These are phyloP conservation scores for Alnus rubra DNA, from an alignment of 306 rosid genomes.

Conservation along the genomic window DNA sequence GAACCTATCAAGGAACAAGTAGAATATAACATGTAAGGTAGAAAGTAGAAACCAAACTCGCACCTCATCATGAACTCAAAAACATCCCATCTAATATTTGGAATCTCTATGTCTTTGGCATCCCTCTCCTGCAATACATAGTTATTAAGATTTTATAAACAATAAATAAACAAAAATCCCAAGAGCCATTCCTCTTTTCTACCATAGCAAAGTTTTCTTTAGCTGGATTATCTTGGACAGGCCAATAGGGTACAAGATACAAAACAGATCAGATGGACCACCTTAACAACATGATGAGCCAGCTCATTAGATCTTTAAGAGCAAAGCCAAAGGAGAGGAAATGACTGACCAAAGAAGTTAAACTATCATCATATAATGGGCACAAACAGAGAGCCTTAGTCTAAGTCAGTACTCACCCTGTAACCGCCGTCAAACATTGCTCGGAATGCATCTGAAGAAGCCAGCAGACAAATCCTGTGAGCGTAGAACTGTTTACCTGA, in stretches of 20 bases:
- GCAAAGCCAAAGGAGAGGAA: background rate
- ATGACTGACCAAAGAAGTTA: background rate
- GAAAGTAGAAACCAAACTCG: slow-evolving; percentile 48
- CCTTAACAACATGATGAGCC: background rate
- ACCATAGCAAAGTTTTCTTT: background rate
- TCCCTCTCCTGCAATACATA: slow-evolving; percentile 80
- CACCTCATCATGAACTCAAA: slow-evolving; percentile 99
- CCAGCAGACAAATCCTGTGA: slow-evolving; percentile 93
- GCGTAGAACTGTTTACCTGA: slow-evolving; percentile 90
- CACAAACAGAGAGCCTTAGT: background rate
- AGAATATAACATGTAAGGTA: background rate
- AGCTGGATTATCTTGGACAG: background rate
- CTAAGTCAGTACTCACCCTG: slow-evolving; percentile 60
- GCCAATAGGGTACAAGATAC: background rate
- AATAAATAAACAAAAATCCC: background rate
- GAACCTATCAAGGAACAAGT: background rate
- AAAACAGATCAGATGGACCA: background rate
- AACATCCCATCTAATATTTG: slow-evolving; percentile 97
- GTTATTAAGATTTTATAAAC: slow-evolving; percentile 11
- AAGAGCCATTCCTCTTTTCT: slow-evolving; percentile 11
- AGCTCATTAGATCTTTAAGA: background rate
- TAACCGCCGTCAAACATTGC: slow-evolving; percentile 99
- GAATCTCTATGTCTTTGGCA: slow-evolving; percentile 97
- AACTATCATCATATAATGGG: background rate
- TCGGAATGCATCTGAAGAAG: slow-evolving; percentile 96